phyloP scores from a whole-genome alignment of 768 basidiomycete species.

The Phylloporus sp. region DNA sequence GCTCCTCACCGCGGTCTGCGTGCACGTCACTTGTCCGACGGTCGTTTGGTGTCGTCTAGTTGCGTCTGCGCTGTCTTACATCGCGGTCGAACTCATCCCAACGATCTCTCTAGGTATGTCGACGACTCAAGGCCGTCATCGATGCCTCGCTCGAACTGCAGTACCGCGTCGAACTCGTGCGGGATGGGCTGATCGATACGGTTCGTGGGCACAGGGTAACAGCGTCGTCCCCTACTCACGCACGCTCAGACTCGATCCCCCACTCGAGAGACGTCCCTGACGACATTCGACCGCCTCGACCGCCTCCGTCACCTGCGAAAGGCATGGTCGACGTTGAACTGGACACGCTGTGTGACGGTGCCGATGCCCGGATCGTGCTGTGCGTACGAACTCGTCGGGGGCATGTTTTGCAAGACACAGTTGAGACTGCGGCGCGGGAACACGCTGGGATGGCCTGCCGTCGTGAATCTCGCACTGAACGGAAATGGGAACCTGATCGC shows the following conservation, averaged over 20 bases:
- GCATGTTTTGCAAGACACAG: constrained; percentile 47
- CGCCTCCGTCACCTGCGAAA: constrained; percentile 32
- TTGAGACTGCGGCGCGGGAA: not conserved
- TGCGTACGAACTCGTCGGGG: constrained; percentile 60
- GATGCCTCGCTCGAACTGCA: constrained; percentile 31
- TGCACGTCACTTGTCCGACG: constrained; percentile 6
- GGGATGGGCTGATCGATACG: constrained; percentile 33
- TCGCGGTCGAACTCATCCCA: not conserved
- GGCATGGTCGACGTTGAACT: constrained; percentile 33
- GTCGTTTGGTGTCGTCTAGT: constrained; percentile 13
- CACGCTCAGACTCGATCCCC: not conserved
- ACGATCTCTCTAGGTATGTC: constrained; percentile 20
- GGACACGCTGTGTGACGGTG: constrained; percentile 21
- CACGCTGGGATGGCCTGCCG: not conserved
- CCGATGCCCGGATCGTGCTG: constrained; percentile 35
- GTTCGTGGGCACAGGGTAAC: too few species aligned
- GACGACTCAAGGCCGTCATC: constrained; percentile 13
- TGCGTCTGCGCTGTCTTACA: not conserved
- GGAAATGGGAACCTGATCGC: too few species aligned
- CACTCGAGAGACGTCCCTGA: not conserved
- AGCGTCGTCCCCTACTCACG: too few species aligned
- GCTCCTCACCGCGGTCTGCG: constrained; percentile 11
- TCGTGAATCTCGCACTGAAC: too few species aligned
- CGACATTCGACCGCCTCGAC: constrained; percentile 26
- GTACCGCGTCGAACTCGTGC: constrained; percentile 37